phyloP scores from a whole-genome alignment of 148 eudicot species.

The Silene latifolia region DNA sequence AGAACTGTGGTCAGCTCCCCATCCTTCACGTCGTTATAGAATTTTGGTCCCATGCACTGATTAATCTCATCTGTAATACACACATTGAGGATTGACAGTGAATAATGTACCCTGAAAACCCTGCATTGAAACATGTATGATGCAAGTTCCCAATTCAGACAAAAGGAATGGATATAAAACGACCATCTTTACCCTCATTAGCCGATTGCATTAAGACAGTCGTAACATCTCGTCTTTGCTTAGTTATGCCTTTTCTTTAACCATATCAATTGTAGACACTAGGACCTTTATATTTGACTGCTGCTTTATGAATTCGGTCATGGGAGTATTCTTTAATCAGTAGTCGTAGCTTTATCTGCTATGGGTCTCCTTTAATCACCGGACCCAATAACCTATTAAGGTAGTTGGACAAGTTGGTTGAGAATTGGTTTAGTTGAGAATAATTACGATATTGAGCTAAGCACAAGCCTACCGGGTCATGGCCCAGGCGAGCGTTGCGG shows the following conservation, averaged over 20 bases:
- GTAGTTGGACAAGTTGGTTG: neutral
- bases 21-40: neutral
- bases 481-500: too few species aligned
- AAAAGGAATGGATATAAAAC: constrained; percentile 12
- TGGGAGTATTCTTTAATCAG: constrained; percentile 13
- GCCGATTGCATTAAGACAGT: constrained; percentile 4
- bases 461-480: too few species aligned
- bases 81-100: constrained; percentile 18
- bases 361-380: constrained; percentile 11
- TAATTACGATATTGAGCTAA: neutral
- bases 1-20: neutral
- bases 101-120: constrained; percentile 18
- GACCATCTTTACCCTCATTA: constrained; percentile 14
- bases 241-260: neutral
- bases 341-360: constrained; percentile 10
- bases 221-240: constrained; percentile 8
- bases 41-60: constrained; percentile 19
- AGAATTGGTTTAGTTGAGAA: neutral
- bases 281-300: constrained; percentile 15
- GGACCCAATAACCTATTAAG: constrained; percentile 12
- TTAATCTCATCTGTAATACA: constrained; percentile 7
- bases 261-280: constrained; percentile 6
- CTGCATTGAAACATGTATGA: constrained; percentile 20
- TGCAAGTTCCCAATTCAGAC: constrained; percentile 17
- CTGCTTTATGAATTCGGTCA: constrained; percentile 18